phyloP scores from a whole-genome alignment of 306 rosid species.

The Gillenia trifoliata region DNA sequence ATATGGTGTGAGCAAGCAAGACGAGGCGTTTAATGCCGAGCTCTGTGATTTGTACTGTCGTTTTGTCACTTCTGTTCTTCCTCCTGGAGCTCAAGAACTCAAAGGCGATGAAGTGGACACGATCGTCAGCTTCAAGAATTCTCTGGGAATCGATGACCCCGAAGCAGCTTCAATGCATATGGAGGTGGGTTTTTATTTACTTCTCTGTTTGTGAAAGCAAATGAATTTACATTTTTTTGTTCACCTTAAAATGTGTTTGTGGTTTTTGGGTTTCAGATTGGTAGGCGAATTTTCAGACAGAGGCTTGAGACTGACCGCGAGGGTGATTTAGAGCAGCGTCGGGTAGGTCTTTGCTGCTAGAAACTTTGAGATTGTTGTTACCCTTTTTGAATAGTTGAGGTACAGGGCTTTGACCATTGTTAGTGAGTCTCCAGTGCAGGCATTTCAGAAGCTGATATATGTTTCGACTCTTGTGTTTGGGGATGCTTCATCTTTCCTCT shows the following conservation, averaged over 20 bases:
- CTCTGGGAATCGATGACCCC: slow-evolving; percentile 91
- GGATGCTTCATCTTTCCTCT: slow-evolving; percentile 91
- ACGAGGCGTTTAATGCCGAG: slow-evolving; percentile 85
- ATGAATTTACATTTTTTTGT: neutral
- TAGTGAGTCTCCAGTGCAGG: slow-evolving; percentile 92
- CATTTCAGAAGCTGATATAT: slow-evolving; percentile 94
- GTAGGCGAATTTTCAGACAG: slow-evolving; percentile 81
- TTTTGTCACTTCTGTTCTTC: slow-evolving; percentile 77
- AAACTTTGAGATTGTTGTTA: slow-evolving; percentile 1
- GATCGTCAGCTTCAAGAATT: slow-evolving; percentile 64
- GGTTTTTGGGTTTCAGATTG: slow-evolving; percentile 53
- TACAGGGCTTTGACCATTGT: slow-evolving; percentile 72
- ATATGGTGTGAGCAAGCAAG: slow-evolving; percentile 84
- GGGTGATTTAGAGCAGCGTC: slow-evolving; percentile 77
- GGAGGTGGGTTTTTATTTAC: slow-evolving; percentile 52
- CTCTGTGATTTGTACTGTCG: slow-evolving; percentile 69
- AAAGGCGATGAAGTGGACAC: slow-evolving; percentile 76
- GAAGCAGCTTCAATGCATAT: slow-evolving; percentile 97
- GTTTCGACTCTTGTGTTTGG: slow-evolving; percentile 93
- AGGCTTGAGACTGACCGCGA: slow-evolving; percentile 94
- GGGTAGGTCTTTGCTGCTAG: slow-evolving; percentile 55
- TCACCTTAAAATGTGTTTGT: slow-evolving; percentile 22
- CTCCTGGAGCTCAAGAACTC: slow-evolving; percentile 79
- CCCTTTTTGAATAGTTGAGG: slow-evolving; percentile 12
- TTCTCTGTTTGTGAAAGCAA: slow-evolving; percentile 14